Conservation (phyloP, 1,284 basidiomycete species). For the Ceraceosorus guamensis region DNA sequence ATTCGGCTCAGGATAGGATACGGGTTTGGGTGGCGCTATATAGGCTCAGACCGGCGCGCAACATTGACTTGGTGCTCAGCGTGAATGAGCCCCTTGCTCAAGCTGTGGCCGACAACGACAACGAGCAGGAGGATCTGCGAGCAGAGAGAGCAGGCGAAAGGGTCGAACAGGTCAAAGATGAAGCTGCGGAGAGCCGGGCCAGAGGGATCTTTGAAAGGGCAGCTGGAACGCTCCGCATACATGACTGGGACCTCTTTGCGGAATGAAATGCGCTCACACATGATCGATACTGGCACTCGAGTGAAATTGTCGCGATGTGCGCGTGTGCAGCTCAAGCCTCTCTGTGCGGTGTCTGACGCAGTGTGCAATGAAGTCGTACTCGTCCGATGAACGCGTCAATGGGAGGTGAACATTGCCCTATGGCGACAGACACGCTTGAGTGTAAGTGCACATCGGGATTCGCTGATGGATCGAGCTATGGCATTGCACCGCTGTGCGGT, state of each 20-base stretch:
- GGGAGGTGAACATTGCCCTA: too few species aligned
- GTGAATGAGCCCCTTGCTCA: conserved; percentile 39
- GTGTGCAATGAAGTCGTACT: too few species aligned
- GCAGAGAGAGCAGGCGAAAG: background rate
- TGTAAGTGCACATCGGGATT: too few species aligned
- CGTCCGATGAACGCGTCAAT: too few species aligned
- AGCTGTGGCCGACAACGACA: too few species aligned
- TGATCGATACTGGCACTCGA: too few species aligned
- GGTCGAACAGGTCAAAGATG: background rate
- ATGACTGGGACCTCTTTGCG: conserved; percentile 8
- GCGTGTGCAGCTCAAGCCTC: too few species aligned
- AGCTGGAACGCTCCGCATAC: conserved; percentile 1
- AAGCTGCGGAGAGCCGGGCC: background rate
- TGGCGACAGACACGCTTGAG: too few species aligned
- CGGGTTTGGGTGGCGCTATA: conserved; percentile 38
- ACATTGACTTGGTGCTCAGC: conserved; percentile 42
- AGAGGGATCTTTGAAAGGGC: conserved; percentile 7
- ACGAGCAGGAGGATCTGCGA: background rate
- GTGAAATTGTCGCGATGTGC: too few species aligned
- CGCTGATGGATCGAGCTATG: too few species aligned
- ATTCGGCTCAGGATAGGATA: conserved; percentile 25
- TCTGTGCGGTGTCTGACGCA: too few species aligned
- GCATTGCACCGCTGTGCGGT: too few species aligned
- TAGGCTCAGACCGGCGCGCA: conserved; percentile 28
- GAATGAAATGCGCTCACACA: background rate